Conservation (phyloP, 805 yeast genomes). For the Zygotorulaspora florentina region DNA sequence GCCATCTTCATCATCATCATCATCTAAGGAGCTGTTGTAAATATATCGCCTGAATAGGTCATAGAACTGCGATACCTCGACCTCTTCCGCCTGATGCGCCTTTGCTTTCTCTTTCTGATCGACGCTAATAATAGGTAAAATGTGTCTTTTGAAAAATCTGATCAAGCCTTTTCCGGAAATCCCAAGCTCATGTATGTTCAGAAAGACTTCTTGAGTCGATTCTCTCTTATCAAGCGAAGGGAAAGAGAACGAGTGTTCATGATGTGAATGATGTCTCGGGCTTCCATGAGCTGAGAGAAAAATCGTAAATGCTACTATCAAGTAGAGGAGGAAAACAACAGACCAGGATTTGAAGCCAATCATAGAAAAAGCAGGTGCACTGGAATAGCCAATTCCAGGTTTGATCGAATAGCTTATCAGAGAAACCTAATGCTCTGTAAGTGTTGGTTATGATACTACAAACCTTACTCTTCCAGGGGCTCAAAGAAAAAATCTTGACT, state of each 20-base stretch:
- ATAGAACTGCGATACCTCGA: slow-evolving; percentile 15
- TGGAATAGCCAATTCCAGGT: no score
- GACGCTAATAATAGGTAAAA: slow-evolving; percentile 4
- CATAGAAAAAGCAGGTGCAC: no score
- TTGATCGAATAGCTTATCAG: no score
- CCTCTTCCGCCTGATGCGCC: background rate
- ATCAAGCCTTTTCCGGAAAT: slow-evolving; percentile 16
- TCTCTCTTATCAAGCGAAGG: background rate
- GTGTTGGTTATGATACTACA: no score
- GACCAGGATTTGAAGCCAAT: no score
- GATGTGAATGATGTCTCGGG: background rate
- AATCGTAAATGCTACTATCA: no score
- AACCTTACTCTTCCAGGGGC: no score
- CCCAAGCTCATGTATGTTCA: slow-evolving; percentile 7
- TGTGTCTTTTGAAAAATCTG: slow-evolving; percentile 12
- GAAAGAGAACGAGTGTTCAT: background rate
- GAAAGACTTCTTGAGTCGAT: background rate
- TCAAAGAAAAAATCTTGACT: no score
- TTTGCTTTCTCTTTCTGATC: background rate
- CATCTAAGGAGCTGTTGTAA: background rate
- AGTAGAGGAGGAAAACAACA: no score
- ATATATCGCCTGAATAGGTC: slow-evolving; percentile 16
- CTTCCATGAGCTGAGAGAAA: background rate
- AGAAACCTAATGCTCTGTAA: no score
- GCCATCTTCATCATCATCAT: background rate